Evolutionary conservation across 805 yeast species (phyloP), one percentile per base, ranked within the genome.

Genomic region (Suhomyces xylopsoci): DNA sequence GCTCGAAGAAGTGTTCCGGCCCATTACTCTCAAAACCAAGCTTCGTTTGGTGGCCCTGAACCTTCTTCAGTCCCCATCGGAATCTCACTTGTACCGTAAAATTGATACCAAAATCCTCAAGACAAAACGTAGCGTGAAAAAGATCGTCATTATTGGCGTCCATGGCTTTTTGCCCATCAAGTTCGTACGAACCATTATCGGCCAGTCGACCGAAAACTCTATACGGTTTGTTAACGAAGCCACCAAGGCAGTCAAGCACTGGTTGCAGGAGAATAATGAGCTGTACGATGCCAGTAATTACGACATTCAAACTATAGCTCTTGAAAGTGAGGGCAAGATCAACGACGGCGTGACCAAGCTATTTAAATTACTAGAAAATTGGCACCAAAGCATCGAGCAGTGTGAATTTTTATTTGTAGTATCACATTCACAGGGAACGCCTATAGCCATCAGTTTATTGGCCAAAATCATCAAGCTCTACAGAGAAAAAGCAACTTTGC

Each of bases 161-260:
- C 80, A 75, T 60, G 68, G 74, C 20, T 75, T 72, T 50, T 57
- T 74, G 26, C 80, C 80, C 7, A 67, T 65, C 15, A 74, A 74
- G 52, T 60, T 74, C 52, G 77, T 73, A 6, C 62, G 64, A 40
- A 64, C 71, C 3, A 52, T 68, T 25, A 66, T 75, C 12, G 76
- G 75, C 1, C 74, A 68, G 47, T 57, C 66, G 30, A 73, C 76
- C 1, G 78, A 79, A 1, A 71, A 57, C 51, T 67, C 78, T 4
- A 54, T 59, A 12, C 56, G 57, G 24, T 60, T 67, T 34, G 68
- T 69, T 7, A 61, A 62, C 36, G 57, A 58, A 26, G 74, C 77
- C 5, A 60, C 67, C 10, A 58, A 56, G 28, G 68, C 71, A 3
- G 56, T 73, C 2, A 58, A 61, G 19, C 47, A 53, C n/a, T 73